These are phyloP conservation scores for Fragaria vesca DNA, from an alignment of 306 rosid genomes.

Conservation along the genomic window DNA sequence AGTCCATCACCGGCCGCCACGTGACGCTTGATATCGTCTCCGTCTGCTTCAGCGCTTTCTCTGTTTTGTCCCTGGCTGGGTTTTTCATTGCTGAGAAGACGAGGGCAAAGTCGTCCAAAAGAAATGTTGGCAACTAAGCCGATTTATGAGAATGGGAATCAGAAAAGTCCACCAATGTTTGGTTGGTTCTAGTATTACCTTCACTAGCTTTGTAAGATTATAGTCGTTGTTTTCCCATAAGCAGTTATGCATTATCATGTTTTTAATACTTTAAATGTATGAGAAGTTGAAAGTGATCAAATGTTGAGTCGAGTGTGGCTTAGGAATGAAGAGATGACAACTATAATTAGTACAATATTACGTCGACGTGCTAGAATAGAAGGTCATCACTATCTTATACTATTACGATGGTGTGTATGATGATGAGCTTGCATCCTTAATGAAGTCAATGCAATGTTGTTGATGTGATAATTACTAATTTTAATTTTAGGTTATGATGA, in stretches of 20 bases:
- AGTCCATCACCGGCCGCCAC: slow-evolving; percentile 79
- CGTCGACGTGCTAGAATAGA: background rate
- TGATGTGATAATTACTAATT: no score
- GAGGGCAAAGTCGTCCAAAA: slow-evolving; percentile 35
- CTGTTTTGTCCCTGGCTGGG: slow-evolving; percentile 51
- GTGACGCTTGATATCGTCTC: slow-evolving; percentile 66
- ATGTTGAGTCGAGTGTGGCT: background rate
- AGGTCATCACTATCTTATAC: background rate
- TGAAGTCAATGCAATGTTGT: background rate
- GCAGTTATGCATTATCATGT: background rate
- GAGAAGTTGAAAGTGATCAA: slow-evolving; percentile 1
- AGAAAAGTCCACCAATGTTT: background rate
- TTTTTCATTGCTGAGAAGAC: slow-evolving; percentile 71
- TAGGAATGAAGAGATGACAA: background rate
- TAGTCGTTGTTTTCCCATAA: background rate
- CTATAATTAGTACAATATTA: background rate
- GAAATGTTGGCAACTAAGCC: background rate
- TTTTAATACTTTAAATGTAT: background rate
- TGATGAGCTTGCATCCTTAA: background rate
- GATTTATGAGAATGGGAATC: slow-evolving; percentile 7
- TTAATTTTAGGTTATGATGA: background rate
- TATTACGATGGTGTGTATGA: background rate
- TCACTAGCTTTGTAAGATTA: background rate
- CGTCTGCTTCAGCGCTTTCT: slow-evolving; percentile 77
- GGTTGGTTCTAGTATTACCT: background rate